Conservation (phyloP, 1,284 basidiomycete genomes). For the Pseudozyma hubeiensis region DNA sequence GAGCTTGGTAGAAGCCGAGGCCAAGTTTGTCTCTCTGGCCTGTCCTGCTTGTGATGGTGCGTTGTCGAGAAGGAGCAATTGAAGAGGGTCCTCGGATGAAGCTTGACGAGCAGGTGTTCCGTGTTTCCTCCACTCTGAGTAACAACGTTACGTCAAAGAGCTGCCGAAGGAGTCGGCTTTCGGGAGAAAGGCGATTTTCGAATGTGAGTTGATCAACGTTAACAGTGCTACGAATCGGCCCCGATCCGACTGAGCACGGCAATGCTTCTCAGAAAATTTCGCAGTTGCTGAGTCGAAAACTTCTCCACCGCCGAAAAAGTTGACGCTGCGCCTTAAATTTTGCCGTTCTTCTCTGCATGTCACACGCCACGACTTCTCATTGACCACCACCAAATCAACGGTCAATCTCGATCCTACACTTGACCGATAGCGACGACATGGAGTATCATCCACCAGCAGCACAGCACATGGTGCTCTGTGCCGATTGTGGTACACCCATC, state of each 20-base stretch:
- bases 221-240: background rate
- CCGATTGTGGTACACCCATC: slow-evolving; percentile 83
- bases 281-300: slow-evolving; percentile 12
- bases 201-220: background rate
- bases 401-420: background rate
- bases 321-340: slow-evolving; percentile 23
- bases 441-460: slow-evolving; percentile 62
- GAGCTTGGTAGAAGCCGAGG: no score
- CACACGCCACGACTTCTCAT: no score
- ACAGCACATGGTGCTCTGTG: slow-evolving; percentile 69
- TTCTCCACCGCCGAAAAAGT: slow-evolving; percentile 28
- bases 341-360: background rate
- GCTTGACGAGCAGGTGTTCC: background rate
- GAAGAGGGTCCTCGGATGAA: background rate
- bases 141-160: slow-evolving; percentile 9
- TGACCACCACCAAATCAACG: background rate
- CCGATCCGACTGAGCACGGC: no score
- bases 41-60: no score
- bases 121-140: slow-evolving; percentile 5
- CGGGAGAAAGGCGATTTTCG: background rate
- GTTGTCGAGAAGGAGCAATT: no score
- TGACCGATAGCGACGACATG: slow-evolving; percentile 26
- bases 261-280: slow-evolving; percentile 7
- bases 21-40: no score
- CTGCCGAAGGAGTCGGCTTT: background rate